Base-by-base conservation (phyloP, 768 basidiomycete species). In the Phaeotremella skinneri region DNA sequence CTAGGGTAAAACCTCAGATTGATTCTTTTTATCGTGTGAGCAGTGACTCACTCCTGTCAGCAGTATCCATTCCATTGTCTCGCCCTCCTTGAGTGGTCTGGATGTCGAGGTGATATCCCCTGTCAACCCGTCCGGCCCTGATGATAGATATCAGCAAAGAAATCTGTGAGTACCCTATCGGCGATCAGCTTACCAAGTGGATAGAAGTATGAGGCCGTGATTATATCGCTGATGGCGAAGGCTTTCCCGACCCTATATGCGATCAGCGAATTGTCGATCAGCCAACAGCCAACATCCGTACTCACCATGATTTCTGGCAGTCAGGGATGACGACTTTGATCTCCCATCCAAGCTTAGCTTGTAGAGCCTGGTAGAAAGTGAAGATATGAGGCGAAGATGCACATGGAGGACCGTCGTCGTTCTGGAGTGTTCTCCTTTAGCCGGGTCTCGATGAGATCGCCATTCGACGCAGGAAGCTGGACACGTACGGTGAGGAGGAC, bases 41-140 rank as follows among this genome's bases (percentile, higher is more conserved):
- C 30, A 1, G 55, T 49, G 13, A 77, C 82, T 65, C 34, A 76
- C 77, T 16, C 89, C 89, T 59, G 90, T 89, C 4, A 96, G 79
- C 25, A 98, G 82, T 56, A 96, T 85, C 93, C 93, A 98, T 79
- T 96, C 90, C 25, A 84, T 87, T 52, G 87, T 79, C 79, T 93
- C 91, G 34, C 84, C 87, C 4, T 86, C 83, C 70, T 84, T 83
- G 50, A 92, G 75, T 4, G 87, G 85, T 55, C 93, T 81, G 21
- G 88, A 80, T 25, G 68, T 69, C 20, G 78, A 72, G 9, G 86
- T 84, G 17, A 78, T 83, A 66, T 93, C 90, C 0, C 92, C 91
- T 23, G 59, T 55, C 5, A 75, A 48, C 0, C 77, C 78, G 45
- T 76, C 73, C 0, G 76, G 76, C 49, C 62, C 75, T 72, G 11